A percentile compares a stretch with the other conserved stretches of the same genome.
Conservation (phyloP, 495 filamentous ascomycete species). For the Penicillium macrosclerotiorum region DNA sequence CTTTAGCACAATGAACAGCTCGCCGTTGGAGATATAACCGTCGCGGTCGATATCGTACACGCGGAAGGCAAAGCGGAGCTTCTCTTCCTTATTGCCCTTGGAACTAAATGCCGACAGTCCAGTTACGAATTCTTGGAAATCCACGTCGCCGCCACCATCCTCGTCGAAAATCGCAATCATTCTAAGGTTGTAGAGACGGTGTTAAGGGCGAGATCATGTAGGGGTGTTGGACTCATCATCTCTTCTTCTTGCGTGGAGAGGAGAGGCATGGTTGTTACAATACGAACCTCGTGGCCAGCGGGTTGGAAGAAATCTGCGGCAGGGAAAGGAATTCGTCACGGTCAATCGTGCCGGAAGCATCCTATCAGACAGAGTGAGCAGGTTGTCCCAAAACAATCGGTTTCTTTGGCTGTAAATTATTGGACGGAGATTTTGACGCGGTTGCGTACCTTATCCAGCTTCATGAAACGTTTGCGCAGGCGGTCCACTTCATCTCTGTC, state of each 20-base stretch:
- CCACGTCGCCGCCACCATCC: constrained; percentile 95
- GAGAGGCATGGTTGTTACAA: not conserved
- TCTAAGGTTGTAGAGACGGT: constrained; percentile 36
- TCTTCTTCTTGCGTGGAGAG: not conserved
- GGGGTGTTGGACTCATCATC: not conserved
- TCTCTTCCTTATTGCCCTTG: constrained; percentile 99
- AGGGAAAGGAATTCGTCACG: constrained; percentile 97
- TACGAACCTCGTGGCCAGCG: constrained; percentile 82
- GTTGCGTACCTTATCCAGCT: constrained; percentile 82
- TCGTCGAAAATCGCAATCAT: constrained; percentile 99
- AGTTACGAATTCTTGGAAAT: constrained; percentile 98
- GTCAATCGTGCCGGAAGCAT: constrained; percentile 96
- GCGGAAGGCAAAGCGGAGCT: constrained; percentile 96
- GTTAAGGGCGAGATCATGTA: constrained; percentile 1
- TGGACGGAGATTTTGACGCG: too few species aligned
- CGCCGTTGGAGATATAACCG: constrained; percentile 97
- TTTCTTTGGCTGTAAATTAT: too few species aligned
- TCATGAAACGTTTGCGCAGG: constrained; percentile 96
- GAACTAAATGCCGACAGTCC: constrained; percentile 92
- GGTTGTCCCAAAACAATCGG: not conserved
- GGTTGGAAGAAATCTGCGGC: constrained; percentile 96
- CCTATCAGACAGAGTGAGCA: constrained; percentile 49
- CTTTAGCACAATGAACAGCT: constrained; percentile 98
- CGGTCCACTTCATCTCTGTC: constrained; percentile 95
- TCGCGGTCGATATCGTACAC: constrained; percentile 99